Conservation (phyloP, 495 filamentous ascomycete species). For the Usnea hakonensis region DNA sequence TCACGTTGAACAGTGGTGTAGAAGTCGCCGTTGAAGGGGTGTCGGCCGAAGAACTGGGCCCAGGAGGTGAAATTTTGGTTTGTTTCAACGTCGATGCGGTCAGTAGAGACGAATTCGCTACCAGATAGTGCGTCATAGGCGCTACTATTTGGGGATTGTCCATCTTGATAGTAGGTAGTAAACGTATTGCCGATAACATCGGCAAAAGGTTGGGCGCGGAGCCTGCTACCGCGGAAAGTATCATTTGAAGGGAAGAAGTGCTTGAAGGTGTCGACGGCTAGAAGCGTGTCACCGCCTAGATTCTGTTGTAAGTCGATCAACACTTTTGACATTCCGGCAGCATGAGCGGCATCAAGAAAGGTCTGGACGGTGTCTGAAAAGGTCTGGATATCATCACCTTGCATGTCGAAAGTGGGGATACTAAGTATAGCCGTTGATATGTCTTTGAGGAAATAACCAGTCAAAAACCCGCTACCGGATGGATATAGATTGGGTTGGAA, state of each 20-base stretch:
- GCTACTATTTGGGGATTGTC: constrained; percentile 11
- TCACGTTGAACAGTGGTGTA: constrained; percentile 41
- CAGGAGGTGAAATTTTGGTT: constrained; percentile 43
- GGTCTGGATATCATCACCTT: constrained; percentile 22
- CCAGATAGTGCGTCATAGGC: constrained; percentile 21
- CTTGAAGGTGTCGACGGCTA: constrained; percentile 41
- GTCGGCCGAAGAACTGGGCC: constrained; percentile 44
- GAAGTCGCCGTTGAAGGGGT: constrained; percentile 32
- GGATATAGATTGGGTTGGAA: constrained; percentile 25
- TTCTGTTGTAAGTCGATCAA: constrained; percentile 48
- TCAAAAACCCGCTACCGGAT: constrained; percentile 29
- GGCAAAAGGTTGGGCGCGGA: constrained; percentile 36
- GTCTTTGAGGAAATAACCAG: constrained; percentile 36
- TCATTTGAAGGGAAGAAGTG: constrained; percentile 42
- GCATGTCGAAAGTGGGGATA: constrained; percentile 39
- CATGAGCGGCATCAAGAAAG: constrained; percentile 34
- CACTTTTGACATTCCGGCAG: constrained; percentile 33
- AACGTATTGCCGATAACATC: constrained; percentile 37
- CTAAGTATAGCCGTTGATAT: constrained; percentile 38
- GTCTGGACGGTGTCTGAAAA: constrained; percentile 32
- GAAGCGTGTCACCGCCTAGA: constrained; percentile 32
- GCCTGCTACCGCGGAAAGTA: constrained; percentile 35
- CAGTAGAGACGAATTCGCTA: constrained; percentile 35
- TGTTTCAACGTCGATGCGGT: constrained; percentile 36
- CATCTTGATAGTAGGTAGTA: constrained; percentile 28